Evolutionary conservation across 192 early-diverging fungal genomes (phyloP).

Genomic region (Backusella psychrophila): DNA sequence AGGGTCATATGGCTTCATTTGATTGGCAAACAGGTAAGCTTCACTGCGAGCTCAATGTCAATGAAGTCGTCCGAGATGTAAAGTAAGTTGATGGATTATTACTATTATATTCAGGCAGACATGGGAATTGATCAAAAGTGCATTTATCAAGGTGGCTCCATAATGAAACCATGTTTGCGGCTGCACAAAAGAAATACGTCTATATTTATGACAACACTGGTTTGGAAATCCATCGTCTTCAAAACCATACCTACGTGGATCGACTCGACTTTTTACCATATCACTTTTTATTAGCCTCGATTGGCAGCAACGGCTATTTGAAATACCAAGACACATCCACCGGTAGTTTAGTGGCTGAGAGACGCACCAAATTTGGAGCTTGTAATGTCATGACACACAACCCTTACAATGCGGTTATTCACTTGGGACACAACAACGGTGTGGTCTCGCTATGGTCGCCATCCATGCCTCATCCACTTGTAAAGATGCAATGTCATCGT

Average conservation of each 20-base stretch:
- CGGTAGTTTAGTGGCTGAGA: constrained; percentile 78
- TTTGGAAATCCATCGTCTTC: constrained; percentile 85
- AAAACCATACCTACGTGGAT: constrained; percentile 79
- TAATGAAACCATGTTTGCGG: constrained; percentile 91
- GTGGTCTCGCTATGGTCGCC: constrained; percentile 94
- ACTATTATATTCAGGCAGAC: not conserved
- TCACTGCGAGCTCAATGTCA: constrained; percentile 79
- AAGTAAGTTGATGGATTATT: constrained; percentile 39
- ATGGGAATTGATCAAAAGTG: not conserved
- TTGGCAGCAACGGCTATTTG: constrained; percentile 77
- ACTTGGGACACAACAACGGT: constrained; percentile 89
- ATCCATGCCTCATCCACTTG: constrained; percentile 76
- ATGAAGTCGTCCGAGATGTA: constrained; percentile 89
- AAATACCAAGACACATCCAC: constrained; percentile 96
- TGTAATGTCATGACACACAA: constrained; percentile 88
- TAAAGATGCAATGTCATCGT: constrained; percentile 92
- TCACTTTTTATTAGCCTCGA: constrained; percentile 86
- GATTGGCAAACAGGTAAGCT: constrained; percentile 86
- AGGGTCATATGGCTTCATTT: constrained; percentile 89
- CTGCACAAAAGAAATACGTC: constrained; percentile 92
- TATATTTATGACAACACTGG: constrained; percentile 94
- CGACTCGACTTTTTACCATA: constrained; percentile 88
- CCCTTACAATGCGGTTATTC: constrained; percentile 86
- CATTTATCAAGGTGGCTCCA: constrained; percentile 76
- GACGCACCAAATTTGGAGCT: constrained; percentile 71